Conservation (phyloP, 2,329 filamentous ascomycete genomes). For the Nemania sp. region DNA sequence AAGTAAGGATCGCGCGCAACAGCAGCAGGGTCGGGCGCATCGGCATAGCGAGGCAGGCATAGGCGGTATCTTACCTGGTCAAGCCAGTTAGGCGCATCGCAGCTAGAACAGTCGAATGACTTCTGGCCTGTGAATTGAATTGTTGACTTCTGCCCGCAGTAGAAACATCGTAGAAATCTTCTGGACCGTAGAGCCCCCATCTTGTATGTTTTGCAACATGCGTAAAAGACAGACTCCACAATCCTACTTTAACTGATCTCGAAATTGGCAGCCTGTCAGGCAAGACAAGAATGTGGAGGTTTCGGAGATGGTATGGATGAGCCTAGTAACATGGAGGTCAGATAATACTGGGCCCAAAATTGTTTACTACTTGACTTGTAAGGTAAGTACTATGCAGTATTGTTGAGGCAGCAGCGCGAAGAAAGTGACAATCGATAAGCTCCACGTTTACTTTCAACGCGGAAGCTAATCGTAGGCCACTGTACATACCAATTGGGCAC, state of each 20-base stretch:
- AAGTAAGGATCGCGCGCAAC: slow-evolving; percentile 23
- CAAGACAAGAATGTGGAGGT: too few relatives aligned
- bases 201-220: slow-evolving; percentile 16
- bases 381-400: too few relatives aligned
- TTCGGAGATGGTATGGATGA: background rate
- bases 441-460: too few relatives aligned
- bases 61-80: slow-evolving; percentile 67
- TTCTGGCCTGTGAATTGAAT: slow-evolving; percentile 61
- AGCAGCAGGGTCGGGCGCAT: slow-evolving; percentile 4
- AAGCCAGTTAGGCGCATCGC: slow-evolving; percentile 86
- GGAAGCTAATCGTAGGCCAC: too few relatives aligned
- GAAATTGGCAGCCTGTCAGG: background rate
- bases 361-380: too few relatives aligned
- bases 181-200: slow-evolving; percentile 39
- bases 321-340: slow-evolving; percentile 2
- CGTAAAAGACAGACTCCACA: slow-evolving; percentile 5
- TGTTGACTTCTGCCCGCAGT: slow-evolving; percentile 72
- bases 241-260: background rate
- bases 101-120: slow-evolving; percentile 73
- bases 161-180: slow-evolving; percentile 70
- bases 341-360: too few relatives aligned
- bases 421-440: too few relatives aligned
- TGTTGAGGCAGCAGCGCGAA: too few relatives aligned
- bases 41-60: background rate
- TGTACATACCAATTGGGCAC: too few relatives aligned